Conservation (phyloP, 352 stramenopile species). For the Aphanomyces cochlioides region DNA sequence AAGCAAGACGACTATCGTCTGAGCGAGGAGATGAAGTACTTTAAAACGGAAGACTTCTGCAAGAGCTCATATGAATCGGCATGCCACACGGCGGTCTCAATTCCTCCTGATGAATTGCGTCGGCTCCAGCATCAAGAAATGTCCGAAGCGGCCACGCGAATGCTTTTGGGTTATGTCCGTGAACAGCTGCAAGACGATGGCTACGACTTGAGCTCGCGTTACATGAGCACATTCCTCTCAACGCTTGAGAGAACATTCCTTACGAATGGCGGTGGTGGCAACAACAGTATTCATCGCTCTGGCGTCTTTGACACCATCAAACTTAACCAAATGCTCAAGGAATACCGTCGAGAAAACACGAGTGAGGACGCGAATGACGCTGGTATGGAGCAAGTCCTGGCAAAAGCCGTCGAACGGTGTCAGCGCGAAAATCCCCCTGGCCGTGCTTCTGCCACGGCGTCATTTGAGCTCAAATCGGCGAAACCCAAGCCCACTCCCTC, state of each 20-base stretch:
- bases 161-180: constrained; percentile 27
- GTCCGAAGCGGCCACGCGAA: constrained; percentile 17
- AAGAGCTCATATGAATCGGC: constrained; percentile 13
- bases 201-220: constrained; percentile 27
- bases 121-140: constrained; percentile 1
- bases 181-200: constrained; percentile 28
- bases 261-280: neutral
- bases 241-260: constrained; percentile 19
- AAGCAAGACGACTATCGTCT: no score
- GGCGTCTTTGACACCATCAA: neutral
- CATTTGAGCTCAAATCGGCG: constrained; percentile 1
- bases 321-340: constrained; percentile 13
- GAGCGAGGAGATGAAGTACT: neutral
- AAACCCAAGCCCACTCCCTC: neutral
- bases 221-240: constrained; percentile 28
- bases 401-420: neutral
- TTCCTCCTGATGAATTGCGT: constrained; percentile 12
- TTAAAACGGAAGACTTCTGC: constrained; percentile 20
- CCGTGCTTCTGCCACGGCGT: neutral
- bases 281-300: constrained; percentile 2
- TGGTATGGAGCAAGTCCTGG: neutral
- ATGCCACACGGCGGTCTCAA: constrained; percentile 10
- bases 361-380: neutral
- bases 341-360: constrained; percentile 17
- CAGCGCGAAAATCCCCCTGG: neutral